Base-by-base conservation (phyloP, 352 stramenopile species). In the Thraustochytrium striatum region DNA sequence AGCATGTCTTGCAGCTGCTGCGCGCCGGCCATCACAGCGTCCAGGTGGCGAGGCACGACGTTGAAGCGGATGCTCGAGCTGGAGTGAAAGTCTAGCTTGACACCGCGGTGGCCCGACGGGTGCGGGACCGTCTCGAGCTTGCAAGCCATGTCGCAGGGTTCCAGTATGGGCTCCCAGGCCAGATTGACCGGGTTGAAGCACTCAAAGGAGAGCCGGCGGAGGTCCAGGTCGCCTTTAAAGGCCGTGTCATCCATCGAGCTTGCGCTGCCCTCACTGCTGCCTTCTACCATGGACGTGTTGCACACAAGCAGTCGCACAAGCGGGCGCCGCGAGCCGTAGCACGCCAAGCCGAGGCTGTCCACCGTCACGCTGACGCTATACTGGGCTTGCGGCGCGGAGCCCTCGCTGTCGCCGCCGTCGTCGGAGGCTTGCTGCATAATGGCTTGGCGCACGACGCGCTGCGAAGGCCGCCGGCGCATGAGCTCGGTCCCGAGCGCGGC, bases 91-190 rank as follows among this genome's bases (percentile, higher is more conserved):
- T 16, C 28, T 28, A 79, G 69, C 30, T 41, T 13, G 9, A 69
- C 21, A 16, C 69, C 69, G 33, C 53, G 28, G 36, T 65, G 52
- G 8, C 55, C 55, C 25, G 50, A 30, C 0, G 39, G 3, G 19
- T 79, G 69, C 28, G 69, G 69, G 13, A 79, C 28, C 13, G 69
- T 79, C 35, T 53, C 19, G 35, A 79, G 21, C n/a, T 69, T 38
- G 57, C 69, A 58, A 0, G 50, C 25, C 0, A 79, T 7, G 33
- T 79, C 69, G 69, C 69, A 79, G 0, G 69, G 69, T 38, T 79
- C 69, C 9, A 79, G 11, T 11, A 69, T 7, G 16, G 69, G 69
- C 43, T 79, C 69, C 69, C 69, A 79, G 7, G 38, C 47, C 57
- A 79, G 52, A 38, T 79, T 79, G 47, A 3, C 9, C 25, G 69